Conservation (phyloP, 2,329 filamentous ascomycete species). For the Chaetomiaceae sp. region DNA sequence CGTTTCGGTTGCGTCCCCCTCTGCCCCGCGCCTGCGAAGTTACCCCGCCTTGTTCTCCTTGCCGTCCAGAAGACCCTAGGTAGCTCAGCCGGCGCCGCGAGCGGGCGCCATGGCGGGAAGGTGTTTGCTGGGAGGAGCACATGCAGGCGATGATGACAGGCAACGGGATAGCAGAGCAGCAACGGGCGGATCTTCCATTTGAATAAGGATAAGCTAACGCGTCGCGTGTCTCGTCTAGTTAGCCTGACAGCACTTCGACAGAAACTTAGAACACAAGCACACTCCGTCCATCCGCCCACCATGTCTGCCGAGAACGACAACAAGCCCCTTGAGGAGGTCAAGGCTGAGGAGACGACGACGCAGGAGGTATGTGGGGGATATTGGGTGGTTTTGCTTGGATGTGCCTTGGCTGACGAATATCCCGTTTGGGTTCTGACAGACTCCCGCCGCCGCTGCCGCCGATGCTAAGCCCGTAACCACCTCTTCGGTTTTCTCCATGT, state of each 20-base stretch:
- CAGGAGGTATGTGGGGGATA: constrained; percentile 20
- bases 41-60: not conserved
- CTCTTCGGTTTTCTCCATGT: constrained; percentile 91
- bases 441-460: constrained; percentile 18
- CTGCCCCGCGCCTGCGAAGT: not conserved
- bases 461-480: constrained; percentile 44
- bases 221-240: not conserved
- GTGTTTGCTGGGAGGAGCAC: no score
- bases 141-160: no score
- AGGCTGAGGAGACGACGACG: constrained; percentile 20
- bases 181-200: no score
- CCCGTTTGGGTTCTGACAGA: constrained; percentile 1
- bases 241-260: not conserved
- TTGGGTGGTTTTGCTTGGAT: not conserved
- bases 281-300: constrained; percentile 10
- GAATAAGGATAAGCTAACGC: no score
- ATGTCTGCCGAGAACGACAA: constrained; percentile 36
- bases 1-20: not conserved
- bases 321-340: constrained; percentile 33
- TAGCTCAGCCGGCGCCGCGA: no score
- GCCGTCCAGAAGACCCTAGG: no score
- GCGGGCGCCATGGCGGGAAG: no score
- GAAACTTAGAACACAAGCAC: no score
- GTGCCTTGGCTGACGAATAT: constrained; percentile 2
- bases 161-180: no score